Evolutionary conservation across 306 rosid genomes (phyloP).

Genomic region (Crotalaria pallida): DNA sequence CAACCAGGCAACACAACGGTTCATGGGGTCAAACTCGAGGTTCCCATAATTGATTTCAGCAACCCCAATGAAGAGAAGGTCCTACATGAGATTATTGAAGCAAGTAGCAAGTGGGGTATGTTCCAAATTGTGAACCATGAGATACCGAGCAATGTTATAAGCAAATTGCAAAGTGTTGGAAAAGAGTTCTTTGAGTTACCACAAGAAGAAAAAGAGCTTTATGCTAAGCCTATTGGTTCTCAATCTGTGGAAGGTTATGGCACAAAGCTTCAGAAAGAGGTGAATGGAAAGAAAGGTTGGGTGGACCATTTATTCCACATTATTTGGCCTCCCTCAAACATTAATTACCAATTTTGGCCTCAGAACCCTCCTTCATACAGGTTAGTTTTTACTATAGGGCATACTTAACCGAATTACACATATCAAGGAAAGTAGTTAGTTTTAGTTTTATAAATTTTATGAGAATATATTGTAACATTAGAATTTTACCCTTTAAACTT

Average conservation of each 20-base stretch:
- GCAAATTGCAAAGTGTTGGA: constrained; percentile 39
- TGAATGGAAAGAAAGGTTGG: constrained; percentile 52
- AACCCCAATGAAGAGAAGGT: constrained; percentile 30
- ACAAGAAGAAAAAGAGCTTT: constrained; percentile 38
- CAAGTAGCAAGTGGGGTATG: constrained; percentile 51
- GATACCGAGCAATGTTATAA: constrained; percentile 36
- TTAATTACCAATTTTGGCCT: constrained; percentile 49
- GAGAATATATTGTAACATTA: too few relatives aligned
- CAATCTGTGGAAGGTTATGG: constrained; percentile 48
- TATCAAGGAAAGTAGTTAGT: too few relatives aligned
- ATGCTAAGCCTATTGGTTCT: constrained; percentile 32
- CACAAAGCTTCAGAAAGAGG: constrained; percentile 44
- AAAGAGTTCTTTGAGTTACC: constrained; percentile 42
- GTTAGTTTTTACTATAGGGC: too few relatives aligned
- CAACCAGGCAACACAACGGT: constrained; percentile 58
- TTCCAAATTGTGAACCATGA: constrained; percentile 53
- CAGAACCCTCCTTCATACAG: constrained; percentile 49
- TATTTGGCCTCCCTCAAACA: constrained; percentile 47
- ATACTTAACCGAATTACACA: too few relatives aligned
- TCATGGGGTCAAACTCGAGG: constrained; percentile 24
- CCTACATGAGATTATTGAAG: constrained; percentile 10
- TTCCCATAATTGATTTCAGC: constrained; percentile 42
- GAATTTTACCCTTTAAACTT: too few relatives aligned
- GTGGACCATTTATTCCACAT: constrained; percentile 59
- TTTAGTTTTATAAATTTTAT: too few relatives aligned